phyloP scores from a whole-genome alignment of 345 rosid species.

The Tarenaya hassleriana region DNA sequence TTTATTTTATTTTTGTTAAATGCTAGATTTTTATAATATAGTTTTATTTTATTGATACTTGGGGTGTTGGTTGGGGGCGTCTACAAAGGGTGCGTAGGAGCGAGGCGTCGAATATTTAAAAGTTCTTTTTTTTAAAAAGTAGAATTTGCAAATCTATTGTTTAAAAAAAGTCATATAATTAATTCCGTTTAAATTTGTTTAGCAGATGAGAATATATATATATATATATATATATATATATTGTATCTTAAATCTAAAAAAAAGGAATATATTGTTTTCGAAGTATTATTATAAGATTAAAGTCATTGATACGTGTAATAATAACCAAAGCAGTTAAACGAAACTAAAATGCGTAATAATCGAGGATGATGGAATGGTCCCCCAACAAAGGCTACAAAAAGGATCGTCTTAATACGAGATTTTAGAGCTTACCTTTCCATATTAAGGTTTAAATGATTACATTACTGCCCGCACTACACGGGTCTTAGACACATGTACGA shows the following conservation, averaged over 20 bases:
- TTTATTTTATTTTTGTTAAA: background rate
- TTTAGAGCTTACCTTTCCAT: too few species aligned
- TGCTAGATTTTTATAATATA: slow-evolving; percentile 11
- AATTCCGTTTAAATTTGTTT: too few species aligned
- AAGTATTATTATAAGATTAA: background rate
- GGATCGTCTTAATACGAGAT: too few species aligned
- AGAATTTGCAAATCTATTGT: background rate
- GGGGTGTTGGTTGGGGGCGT: slow-evolving; percentile 20
- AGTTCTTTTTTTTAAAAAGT: slow-evolving; percentile 4
- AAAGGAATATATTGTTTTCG: too few species aligned
- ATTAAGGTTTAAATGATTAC: too few species aligned
- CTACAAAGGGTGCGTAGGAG: slow-evolving; percentile 24
- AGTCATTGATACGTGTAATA: slow-evolving; percentile 14
- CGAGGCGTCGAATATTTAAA: slow-evolving; percentile 32
- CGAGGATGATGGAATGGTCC: slow-evolving; percentile 29
- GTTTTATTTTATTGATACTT: slow-evolving; percentile 14
- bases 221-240: too few species aligned
- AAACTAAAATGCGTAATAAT: slow-evolving; percentile 23
- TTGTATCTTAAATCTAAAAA: too few species aligned
- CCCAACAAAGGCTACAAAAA: slow-evolving; percentile 26
- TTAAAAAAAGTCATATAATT: too few species aligned
- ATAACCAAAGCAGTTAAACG: background rate
- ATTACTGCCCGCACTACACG: too few species aligned
- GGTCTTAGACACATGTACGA: too few species aligned
- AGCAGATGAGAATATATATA: background rate